Conservation (phyloP, 345 rosid genomes). For the Hibiscus syriacus region DNA sequence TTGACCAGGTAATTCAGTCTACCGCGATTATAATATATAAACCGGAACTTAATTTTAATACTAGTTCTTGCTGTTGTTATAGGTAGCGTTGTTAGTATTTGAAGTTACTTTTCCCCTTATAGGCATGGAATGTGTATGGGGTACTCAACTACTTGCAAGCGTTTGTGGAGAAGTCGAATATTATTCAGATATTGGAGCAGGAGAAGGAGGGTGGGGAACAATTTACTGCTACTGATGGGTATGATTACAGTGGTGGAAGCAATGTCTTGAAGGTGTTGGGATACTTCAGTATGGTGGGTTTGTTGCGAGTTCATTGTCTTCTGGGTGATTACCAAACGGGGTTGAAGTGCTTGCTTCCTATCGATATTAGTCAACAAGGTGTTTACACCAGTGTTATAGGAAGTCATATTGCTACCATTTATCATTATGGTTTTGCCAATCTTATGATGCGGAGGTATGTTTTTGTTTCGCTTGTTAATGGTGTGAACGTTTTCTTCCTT, state of each 20-base stretch:
- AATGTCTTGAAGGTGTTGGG: constrained; percentile 95
- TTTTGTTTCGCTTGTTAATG: background rate
- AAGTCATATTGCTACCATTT: constrained; percentile 85
- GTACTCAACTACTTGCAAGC: constrained; percentile 99
- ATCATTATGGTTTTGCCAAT: constrained; percentile 96
- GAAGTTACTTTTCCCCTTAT: background rate
- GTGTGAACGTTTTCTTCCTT: background rate
- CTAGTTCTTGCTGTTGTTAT: background rate
- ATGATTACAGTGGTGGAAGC: constrained; percentile 93
- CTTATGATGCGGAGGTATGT: constrained; percentile 92
- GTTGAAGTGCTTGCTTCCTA: constrained; percentile 83
- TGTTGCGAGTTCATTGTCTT: constrained; percentile 92
- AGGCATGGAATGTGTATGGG: constrained; percentile 99
- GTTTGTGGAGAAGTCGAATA: constrained; percentile 82
- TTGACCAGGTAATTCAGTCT: constrained; percentile 46
- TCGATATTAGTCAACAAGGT: constrained; percentile 92
- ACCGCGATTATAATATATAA: no score
- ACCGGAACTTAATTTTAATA: no score
- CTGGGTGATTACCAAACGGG: constrained; percentile 95
- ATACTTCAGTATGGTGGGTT: constrained; percentile 95
- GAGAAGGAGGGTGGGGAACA: constrained; percentile 92
- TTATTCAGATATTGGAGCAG: constrained; percentile 79
- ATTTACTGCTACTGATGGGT: constrained; percentile 94
- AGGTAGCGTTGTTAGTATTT: background rate
- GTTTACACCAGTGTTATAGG: constrained; percentile 87